Evolutionary conservation across 495 filamentous ascomycete species (phyloP).

Genomic region (Penicillium antarcticum): DNA sequence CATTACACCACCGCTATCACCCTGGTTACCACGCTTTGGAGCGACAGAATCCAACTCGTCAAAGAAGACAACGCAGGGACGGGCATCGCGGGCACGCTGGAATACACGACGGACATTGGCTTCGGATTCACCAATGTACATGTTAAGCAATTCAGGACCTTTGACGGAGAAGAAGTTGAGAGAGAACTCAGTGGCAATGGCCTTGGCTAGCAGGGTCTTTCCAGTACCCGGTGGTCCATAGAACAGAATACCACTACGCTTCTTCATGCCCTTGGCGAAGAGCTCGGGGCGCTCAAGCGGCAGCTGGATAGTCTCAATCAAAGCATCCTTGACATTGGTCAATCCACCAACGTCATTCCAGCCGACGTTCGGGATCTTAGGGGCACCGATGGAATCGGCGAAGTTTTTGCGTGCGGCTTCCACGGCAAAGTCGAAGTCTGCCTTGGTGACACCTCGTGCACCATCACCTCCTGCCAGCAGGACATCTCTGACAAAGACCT

Average conservation of each 20-base stretch:
- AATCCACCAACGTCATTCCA: slow-evolving; percentile 98
- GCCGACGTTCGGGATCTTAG: slow-evolving; percentile 94
- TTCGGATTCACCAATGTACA: slow-evolving; percentile 99
- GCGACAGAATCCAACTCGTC: slow-evolving; percentile 97
- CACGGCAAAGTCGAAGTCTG: slow-evolving; percentile 85
- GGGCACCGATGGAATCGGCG: slow-evolving; percentile 92
- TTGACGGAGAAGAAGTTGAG: slow-evolving; percentile 99
- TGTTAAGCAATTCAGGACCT: slow-evolving; percentile 94
- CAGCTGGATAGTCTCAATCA: slow-evolving; percentile 94
- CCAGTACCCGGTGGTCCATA: slow-evolving; percentile 97
- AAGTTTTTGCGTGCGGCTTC: slow-evolving; percentile 97
- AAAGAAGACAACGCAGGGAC: slow-evolving; percentile 98
- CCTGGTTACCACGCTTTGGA: slow-evolving; percentile 95
- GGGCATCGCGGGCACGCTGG: slow-evolving; percentile 86
- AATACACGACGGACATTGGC: slow-evolving; percentile 96
- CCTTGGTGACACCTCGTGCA: slow-evolving; percentile 72
- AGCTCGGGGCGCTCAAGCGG: slow-evolving; percentile 90
- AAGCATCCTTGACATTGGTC: slow-evolving; percentile 88
- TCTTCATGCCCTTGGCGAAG: slow-evolving; percentile 98
- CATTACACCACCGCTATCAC: slow-evolving; percentile 98
- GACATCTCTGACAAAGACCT: slow-evolving; percentile 72
- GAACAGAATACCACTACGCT: slow-evolving; percentile 94
- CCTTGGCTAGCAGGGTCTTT: slow-evolving; percentile 95
- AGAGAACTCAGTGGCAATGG: slow-evolving; percentile 96
- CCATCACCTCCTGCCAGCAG: slow-evolving; percentile 84